Evolutionary conservation across 2,329 filamentous ascomycete species (phyloP), one percentile per base, ranked within the genome.

Genomic region (Meredithiella fracta): DNA sequence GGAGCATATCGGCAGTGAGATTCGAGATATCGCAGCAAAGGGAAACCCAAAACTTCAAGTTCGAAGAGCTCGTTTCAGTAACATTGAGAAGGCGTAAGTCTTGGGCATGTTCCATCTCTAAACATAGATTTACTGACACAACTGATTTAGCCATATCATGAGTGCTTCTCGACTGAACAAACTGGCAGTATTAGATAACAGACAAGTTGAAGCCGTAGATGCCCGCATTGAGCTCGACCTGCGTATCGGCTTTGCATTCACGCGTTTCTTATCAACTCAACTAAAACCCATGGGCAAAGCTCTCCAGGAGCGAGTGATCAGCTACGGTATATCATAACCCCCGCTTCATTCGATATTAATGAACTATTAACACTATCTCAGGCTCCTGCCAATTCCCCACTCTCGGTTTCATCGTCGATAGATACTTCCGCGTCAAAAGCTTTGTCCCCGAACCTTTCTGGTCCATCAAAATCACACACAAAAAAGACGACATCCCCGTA

Each of bases 311-410:
- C 72, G 79, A 56, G 71, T 85, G 1, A 77, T 95, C 52, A 94
- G 88, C 67, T 95, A 96, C 64, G 89, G 87, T 85, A 71, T 61
- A 70, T 60, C 52, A 3, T 23, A 9, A 22, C 9, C n/a, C n/a
- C n/a, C n/a, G n/a, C n/a, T n/a, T 9, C 8, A 14, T 8, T 23
- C 14, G 8, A 11, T 14, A 51, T 11, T 26, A 14, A 9, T 26
- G 17, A 40, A 5, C 29, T 6, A 47, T 23, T 54, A n/a, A 54
- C 23, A 54, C 34, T 15, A 47, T 17, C 7, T 14, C 15, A 86
- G 86, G 79, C 14, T 95, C 90, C 3, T 98, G 92, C 62, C 92
- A 98, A 66, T 98, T 98, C 64, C 92, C 92, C 1, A 97, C 92
- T 0, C 74, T 98, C 3, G 92, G 92, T 0, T 98, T 98, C 62